Evolutionary conservation across 2,329 filamentous ascomycete species (phyloP).

Genomic region (Eurotiales sp.): DNA sequence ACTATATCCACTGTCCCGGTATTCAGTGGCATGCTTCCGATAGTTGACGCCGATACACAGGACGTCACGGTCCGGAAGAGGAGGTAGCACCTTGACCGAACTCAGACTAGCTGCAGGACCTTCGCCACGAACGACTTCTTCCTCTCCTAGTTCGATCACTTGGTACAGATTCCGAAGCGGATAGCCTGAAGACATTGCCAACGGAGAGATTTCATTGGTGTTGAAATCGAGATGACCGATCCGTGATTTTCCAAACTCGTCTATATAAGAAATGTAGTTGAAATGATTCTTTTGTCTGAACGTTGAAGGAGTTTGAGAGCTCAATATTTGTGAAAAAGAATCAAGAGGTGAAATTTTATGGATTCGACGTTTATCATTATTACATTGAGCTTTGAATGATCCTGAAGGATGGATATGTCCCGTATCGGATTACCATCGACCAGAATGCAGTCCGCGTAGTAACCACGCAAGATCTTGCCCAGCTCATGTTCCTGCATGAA

Average conservation of each 20-base stretch:
- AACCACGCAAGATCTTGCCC: constrained; percentile 41
- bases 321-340: not conserved
- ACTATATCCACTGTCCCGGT: no score
- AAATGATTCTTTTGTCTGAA: not conserved
- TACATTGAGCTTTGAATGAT: constrained; percentile 42
- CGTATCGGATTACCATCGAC: constrained; percentile 46
- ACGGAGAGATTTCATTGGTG: not conserved
- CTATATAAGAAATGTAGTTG: constrained; percentile 2
- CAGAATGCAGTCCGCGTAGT: constrained; percentile 45
- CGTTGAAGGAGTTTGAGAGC: not conserved
- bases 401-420: constrained; percentile 41
- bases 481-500: constrained; percentile 37
- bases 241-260: constrained; percentile 16
- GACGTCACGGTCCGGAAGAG: constrained; percentile 49
- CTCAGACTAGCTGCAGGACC: constrained; percentile 27
- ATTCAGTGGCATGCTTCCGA: constrained; percentile 53
- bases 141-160: constrained; percentile 47
- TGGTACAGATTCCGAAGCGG: constrained; percentile 48
- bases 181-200: not conserved
- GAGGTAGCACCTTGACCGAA: constrained; percentile 43
- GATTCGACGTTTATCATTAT: constrained; percentile 48
- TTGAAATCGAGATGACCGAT: constrained; percentile 31
- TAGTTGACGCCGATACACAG: constrained; percentile 58
- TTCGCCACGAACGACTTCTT: constrained; percentile 26
- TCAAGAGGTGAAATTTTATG: constrained; percentile 35